Evolutionary conservation across 495 filamentous ascomycete genomes (phyloP), one percentile per base, ranked within the genome.

Genomic region (Trichoderma virens): DNA sequence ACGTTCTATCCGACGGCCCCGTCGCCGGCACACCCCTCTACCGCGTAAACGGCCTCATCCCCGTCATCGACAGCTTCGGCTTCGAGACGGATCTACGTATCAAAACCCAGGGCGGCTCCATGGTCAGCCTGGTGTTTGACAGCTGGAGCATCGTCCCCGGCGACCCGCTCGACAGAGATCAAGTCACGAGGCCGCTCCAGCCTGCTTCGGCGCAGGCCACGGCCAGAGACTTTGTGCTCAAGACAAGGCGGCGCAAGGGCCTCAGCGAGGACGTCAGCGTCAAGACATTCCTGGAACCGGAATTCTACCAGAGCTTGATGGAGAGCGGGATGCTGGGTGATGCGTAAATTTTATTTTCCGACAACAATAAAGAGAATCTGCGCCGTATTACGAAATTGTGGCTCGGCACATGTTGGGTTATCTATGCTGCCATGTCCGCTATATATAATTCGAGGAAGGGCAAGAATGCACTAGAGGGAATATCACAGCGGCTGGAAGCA

Each of bases 81-180:
- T 97, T 98, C 74, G 94, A 98, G 76, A 98, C 94, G 3, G 94
- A 98, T 77, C 81, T 98, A 47, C 80, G 94, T 43, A 98, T 98
- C 69, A 92, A 96, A 72, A 98, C 95, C 0, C 32, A 62, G 11
- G 93, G 94, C 45, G 90, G 93, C 72, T 90, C 91, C 34, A 89
- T 90, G 72, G 85, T 96, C 60, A 92, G 86, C 69, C 80, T 98
- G n/a, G 90, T 92, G 0, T 98, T 98, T 75, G 94, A 98, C 69
- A 86, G 91, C 45, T 98, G 94, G 94, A 90, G 81, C 66, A 89
- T 97, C 62, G 92, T 98, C 4, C 94, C 94, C 3, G 94, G 94
- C 59, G 95, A 98, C 72, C 94, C 94, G 28, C 79, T 98, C 9
- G 95, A 98, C 70, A 88, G 87, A 68, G 90, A 93, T 35, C 84